These are phyloP conservation scores for Friedmanniomyces simplex DNA, from an alignment of 495 filamentous ascomycete species.

Conservation along the genomic window DNA sequence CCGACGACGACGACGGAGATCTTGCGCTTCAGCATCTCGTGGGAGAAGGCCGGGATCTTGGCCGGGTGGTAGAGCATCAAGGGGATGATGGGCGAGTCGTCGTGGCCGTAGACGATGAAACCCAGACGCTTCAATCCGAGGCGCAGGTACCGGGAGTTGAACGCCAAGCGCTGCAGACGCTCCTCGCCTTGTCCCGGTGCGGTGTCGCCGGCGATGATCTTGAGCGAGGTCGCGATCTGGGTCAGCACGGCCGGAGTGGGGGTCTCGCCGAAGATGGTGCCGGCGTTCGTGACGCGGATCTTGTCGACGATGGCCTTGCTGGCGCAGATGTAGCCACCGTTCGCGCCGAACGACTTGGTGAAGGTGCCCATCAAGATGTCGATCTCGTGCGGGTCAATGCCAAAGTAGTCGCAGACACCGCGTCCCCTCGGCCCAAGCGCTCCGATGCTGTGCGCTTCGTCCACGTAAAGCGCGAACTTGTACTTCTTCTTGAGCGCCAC, in stretches of 20 bases:
- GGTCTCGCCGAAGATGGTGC: conserved; percentile 77
- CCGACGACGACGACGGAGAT: conserved; percentile 98
- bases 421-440: conserved; percentile 79
- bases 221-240: conserved; percentile 76
- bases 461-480: conserved; percentile 90
- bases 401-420: conserved; percentile 96
- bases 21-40: conserved; percentile 94
- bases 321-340: conserved; percentile 89
- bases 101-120: conserved; percentile 92
- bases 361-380: conserved; percentile 97
- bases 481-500: conserved; percentile 82
- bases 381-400: conserved; percentile 73
- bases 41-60: conserved; percentile 95
- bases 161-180: conserved; percentile 87
- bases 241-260: conserved; percentile 75
- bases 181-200: conserved; percentile 89
- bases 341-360: conserved; percentile 97
- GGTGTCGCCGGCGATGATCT: conserved; percentile 80
- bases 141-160: conserved; percentile 96
- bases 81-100: conserved; percentile 95
- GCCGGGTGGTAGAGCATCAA: conserved; percentile 89
- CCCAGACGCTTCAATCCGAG: conserved; percentile 94
- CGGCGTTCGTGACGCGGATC: conserved; percentile 74
- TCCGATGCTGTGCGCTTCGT: conserved; percentile 94
- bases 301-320: conserved; percentile 88